A percentile compares a stretch with the other conserved stretches of the same genome.
Evolutionary conservation across 805 yeast species (phyloP).

Genomic region (Saturnispora zaruensis): DNA sequence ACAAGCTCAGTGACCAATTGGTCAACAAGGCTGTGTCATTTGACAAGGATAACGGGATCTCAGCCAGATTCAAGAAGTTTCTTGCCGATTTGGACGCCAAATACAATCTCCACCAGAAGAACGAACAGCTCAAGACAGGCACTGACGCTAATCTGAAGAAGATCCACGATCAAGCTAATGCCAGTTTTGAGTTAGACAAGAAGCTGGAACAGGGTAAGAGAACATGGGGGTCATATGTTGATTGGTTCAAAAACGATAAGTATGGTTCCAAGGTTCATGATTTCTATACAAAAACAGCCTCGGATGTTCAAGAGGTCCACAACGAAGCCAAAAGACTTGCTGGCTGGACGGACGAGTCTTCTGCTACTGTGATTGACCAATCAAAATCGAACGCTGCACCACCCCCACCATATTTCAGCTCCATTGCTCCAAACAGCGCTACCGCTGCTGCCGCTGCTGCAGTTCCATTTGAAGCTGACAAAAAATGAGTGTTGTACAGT

Average conservation of each 20-base stretch:
- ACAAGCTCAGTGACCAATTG: conserved; percentile 53
- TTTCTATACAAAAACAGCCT: conserved; percentile 48
- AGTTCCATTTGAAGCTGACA: conserved; percentile 20
- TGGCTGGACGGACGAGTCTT: conserved; percentile 29
- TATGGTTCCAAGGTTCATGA: conserved; percentile 53
- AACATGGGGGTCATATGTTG: conserved; percentile 37
- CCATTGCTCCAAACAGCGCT: conserved; percentile 18
- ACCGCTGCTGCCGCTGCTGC: conserved; percentile 19
- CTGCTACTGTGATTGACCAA: conserved; percentile 12
- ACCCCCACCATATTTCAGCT: conserved; percentile 13
- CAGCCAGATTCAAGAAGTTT: conserved; percentile 48
- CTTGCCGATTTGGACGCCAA: conserved; percentile 47
- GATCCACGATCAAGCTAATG: conserved; percentile 28
- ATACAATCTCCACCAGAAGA: conserved; percentile 52
- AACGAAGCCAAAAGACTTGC: conserved; percentile 67
- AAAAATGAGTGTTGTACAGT: conserved; percentile 9
- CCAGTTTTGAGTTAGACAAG: conserved; percentile 34
- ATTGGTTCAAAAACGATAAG: conserved; percentile 36
- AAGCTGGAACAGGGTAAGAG: conserved; percentile 31
- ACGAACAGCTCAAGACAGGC: conserved; percentile 21
- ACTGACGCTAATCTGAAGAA: conserved; percentile 7
- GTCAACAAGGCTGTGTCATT: conserved; percentile 52
- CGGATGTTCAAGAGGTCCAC: conserved; percentile 57
- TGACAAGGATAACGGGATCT: conserved; percentile 57
- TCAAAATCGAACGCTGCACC: neutral